Percentiles rank a stretch among this genome's conserved stretches.
Evolutionary conservation across 2,329 filamentous ascomycete genomes (phyloP).

Genomic region (Ophiostoma populinum): DNA sequence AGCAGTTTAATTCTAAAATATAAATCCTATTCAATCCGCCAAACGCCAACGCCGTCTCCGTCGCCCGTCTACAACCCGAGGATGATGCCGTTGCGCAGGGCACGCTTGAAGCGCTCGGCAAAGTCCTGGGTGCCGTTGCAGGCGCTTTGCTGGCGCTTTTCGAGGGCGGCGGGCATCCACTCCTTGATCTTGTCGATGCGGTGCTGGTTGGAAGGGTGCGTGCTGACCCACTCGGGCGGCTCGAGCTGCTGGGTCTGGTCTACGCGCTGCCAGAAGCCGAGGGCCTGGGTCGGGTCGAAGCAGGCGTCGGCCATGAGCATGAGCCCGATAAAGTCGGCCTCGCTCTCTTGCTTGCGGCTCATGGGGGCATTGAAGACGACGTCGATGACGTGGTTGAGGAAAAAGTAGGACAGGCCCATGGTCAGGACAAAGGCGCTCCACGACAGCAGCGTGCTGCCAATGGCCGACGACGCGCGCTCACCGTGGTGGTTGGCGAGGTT

Average conservation of each 20-base stretch:
- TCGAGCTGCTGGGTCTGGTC: constrained; percentile 29
- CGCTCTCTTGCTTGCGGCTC: constrained; percentile 52
- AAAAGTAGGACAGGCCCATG: constrained; percentile 23
- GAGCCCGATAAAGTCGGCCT: constrained; percentile 66
- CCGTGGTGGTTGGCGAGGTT: constrained; percentile 51
- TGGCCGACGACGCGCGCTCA: constrained; percentile 40
- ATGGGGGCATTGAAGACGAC: constrained; percentile 51
- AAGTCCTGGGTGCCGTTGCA: constrained; percentile 34
- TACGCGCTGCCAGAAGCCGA: constrained; percentile 52
- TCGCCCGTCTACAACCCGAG: no score
- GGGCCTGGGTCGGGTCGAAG: constrained; percentile 51
- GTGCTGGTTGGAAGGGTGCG: constrained; percentile 55
- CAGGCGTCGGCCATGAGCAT: constrained; percentile 74
- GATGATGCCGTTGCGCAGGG: constrained; percentile 23
- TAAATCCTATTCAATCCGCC: no score
- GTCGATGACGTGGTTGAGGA: constrained; percentile 34
- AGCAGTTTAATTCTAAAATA: no score
- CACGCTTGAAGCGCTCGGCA: constrained; percentile 33
- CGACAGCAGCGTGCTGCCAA: constrained; percentile 33
- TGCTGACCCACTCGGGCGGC: constrained; percentile 55
- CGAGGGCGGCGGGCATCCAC: constrained; percentile 41
- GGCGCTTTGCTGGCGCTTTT: constrained; percentile 35
- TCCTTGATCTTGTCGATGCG: constrained; percentile 47
- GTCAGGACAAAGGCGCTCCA: constrained; percentile 32
- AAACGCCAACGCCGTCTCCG: no score